Evolutionary conservation across 345 rosid species (phyloP).

Genomic region (Citrus inodora): DNA sequence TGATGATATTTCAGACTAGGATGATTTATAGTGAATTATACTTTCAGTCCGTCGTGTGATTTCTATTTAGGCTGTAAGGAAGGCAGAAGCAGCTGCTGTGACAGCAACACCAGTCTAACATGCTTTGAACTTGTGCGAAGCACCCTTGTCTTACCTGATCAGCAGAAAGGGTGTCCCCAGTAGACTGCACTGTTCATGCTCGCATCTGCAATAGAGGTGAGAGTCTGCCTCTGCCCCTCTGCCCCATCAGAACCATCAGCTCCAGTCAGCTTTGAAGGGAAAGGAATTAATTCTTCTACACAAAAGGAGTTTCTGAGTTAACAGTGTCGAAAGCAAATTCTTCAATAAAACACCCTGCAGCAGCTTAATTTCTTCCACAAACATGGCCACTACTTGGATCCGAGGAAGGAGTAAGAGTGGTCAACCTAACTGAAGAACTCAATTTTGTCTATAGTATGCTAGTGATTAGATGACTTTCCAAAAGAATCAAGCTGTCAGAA

Average conservation of each 20-base stretch:
- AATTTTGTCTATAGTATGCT: neutral
- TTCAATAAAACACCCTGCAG: neutral
- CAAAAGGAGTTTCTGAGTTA: neutral
- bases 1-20: neutral
- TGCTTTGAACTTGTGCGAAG: neutral
- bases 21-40: neutral
- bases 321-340: neutral
- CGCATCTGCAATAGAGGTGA: constrained; percentile 13
- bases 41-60: neutral
- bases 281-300: neutral
- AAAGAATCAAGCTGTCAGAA: neutral
- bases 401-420: neutral
- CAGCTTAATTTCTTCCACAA: neutral
- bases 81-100: neutral
- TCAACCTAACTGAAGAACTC: neutral
- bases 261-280: neutral
- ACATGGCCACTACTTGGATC: neutral
- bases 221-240: neutral
- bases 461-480: neutral
- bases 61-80: neutral
- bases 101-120: neutral
- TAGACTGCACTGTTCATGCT: neutral
- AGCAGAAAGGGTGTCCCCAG: neutral
- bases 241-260: neutral
- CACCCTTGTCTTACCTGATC: neutral